Percentiles rank a stretch among this genome's conserved stretches.
Conservation (phyloP, 768 basidiomycete species). For the Lactarius quietus region DNA sequence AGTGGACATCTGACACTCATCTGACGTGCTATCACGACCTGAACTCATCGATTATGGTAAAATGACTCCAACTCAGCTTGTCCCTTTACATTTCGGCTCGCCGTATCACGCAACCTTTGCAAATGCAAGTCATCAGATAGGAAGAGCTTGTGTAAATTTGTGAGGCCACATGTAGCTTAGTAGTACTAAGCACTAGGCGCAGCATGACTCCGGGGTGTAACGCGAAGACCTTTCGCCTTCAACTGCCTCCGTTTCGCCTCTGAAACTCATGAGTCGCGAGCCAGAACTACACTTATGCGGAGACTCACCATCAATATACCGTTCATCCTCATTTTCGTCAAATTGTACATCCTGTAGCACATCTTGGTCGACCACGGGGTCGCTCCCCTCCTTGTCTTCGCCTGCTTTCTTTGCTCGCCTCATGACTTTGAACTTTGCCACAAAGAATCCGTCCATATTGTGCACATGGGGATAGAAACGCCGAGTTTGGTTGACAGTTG, state of each 20-base stretch:
- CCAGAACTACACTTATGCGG: constrained; percentile 3
- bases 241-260: constrained; percentile 71
- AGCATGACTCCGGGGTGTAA: constrained; percentile 48
- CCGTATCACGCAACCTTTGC: background rate
- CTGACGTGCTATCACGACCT: background rate
- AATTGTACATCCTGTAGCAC: constrained; percentile 31
- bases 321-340: constrained; percentile 42
- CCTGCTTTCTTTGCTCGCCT: constrained; percentile 55
- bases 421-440: constrained; percentile 97
- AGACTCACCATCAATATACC: constrained; percentile 68
- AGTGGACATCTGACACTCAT: background rate
- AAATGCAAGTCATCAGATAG: background rate
- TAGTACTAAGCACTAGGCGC: constrained; percentile 12
- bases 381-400: constrained; percentile 31
- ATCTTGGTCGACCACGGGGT: constrained; percentile 31
- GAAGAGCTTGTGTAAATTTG: background rate
- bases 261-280: constrained; percentile 30
- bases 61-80: constrained; percentile 1
- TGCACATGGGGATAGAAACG: constrained; percentile 96
- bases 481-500: constrained; percentile 74
- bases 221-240: constrained; percentile 71
- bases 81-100: background rate
- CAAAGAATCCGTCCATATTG: constrained; percentile 99
- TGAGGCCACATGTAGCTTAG: constrained; percentile 2
- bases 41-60: constrained; percentile 6